Base-by-base conservation (phyloP, 352 stramenopile genomes). In the Saprolegnia diclina region DNA sequence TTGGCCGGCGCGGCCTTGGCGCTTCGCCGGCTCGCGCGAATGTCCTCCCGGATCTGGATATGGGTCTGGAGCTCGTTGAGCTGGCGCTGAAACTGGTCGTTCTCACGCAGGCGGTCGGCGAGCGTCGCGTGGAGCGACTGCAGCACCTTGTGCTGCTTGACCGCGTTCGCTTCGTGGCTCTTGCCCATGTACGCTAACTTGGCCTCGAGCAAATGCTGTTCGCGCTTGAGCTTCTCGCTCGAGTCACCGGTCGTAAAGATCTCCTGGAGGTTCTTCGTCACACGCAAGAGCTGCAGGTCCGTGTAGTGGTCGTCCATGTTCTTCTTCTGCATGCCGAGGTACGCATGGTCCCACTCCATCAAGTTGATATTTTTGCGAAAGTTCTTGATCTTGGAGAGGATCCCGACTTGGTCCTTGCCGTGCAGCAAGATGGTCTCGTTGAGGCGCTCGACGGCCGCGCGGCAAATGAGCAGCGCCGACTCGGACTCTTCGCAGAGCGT, bases 321-420 rank as follows among this genome's bases (percentile, higher is more conserved):
- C 13, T 80, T 77, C 18, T 81, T 87, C 64, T 96, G 78, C 62
- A 92, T 73, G 21, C 89, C 76, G 29, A 97, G 73, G 61, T 92
- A 82, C 10, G 79, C 72, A 71, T 95, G 84, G 57, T 97, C 88
- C 92, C 92, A 98, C 72, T 97, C 83, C 87, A 97, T 96, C 65
- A 94, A 84, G 75, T 96, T 97, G 75, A 98, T 97, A 71, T 81
- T 95, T 72, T 97, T 97, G 42, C 90, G 85, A 56, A 97, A 98
- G 64, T 98, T 89, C 73, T 95, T 94, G 75, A 97, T 97, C 64
- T 88, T 89, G 46, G 76, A 77, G 16, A 98, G 75, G 19, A 96
- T 78, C 13, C 77, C 74, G 0, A 96, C 90, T 61, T 96, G 90
- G 61, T 96, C 89, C 54, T 87, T 88, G 21, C 90, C 89, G 24